phyloP scores from a whole-genome alignment of 2,329 filamentous ascomycete genomes.

The Pezicula radicicola region DNA sequence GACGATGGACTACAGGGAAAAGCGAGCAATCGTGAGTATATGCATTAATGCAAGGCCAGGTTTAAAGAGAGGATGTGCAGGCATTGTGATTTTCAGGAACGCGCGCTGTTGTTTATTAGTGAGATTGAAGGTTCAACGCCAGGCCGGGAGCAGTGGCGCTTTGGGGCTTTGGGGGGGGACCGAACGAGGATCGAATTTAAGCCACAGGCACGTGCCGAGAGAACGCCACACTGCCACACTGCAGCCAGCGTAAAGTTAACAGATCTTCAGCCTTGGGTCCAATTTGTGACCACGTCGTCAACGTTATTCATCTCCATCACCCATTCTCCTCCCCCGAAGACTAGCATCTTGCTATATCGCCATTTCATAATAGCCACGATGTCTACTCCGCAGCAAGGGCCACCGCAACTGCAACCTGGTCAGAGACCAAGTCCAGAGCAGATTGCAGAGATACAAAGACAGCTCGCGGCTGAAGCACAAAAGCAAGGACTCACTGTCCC shows the following conservation, averaged over 20 bases:
- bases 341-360: background rate
- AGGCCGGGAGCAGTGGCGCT: no score
- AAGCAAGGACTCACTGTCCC: conserved; percentile 82
- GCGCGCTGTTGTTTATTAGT: no score
- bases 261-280: background rate
- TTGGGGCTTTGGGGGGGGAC: no score
- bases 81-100: no score
- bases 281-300: background rate
- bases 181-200: no score
- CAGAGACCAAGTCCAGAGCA: conserved; percentile 74
- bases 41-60: no score
- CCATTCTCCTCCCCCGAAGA: background rate
- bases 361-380: background rate
- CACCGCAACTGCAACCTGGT: conserved; percentile 18
- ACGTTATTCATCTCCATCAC: background rate
- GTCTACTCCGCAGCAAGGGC: conserved; percentile 5
- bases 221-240: background rate
- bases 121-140: no score
- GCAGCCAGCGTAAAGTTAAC: background rate
- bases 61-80: no score
- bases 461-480: conserved; percentile 77
- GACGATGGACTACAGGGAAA: no score
- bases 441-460: conserved; percentile 78
- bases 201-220: no score
- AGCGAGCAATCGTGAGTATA: no score